A percentile compares a stretch with the other conserved stretches of the same genome.
Evolutionary conservation across 805 yeast species (phyloP).

Genomic region (Candida fluviatilis): DNA sequence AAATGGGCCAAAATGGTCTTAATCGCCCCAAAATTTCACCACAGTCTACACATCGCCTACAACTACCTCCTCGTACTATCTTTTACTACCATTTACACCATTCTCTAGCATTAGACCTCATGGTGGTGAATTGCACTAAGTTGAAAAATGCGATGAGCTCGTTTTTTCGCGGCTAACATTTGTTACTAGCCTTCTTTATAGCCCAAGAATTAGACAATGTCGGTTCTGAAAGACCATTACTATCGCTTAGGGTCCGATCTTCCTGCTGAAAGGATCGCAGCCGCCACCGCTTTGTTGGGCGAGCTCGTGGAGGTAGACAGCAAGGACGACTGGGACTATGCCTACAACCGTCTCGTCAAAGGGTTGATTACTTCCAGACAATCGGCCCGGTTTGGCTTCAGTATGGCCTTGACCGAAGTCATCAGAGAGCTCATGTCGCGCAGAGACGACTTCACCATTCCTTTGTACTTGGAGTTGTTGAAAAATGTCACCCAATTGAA

Average conservation of each 20-base stretch:
- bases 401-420: constrained; percentile 79
- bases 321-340: constrained; percentile 73
- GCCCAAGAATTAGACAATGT: constrained; percentile 22
- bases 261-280: constrained; percentile 63
- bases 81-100: not conserved
- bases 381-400: constrained; percentile 81
- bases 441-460: constrained; percentile 29
- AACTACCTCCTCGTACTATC: too few relatives aligned
- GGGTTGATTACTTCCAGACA: constrained; percentile 83
- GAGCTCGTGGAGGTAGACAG: constrained; percentile 47
- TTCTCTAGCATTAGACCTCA: too few relatives aligned
- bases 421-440: constrained; percentile 31
- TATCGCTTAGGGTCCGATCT: constrained; percentile 74
- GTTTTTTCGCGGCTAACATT: not conserved
- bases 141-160: constrained; percentile 7
- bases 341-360: constrained; percentile 68
- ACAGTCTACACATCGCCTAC: too few relatives aligned
- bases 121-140: too few relatives aligned
- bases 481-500: constrained; percentile 31
- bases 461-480: constrained; percentile 33
- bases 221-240: constrained; percentile 71
- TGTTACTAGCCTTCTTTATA: not conserved
- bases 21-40: not conserved
- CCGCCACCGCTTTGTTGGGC: constrained; percentile 63
- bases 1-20: not conserved